Percentiles rank a stretch among this genome's conserved stretches.
Evolutionary conservation across 228 moss, liverwort and hornwort genomes (phyloP).

Genomic region (Sphagnum magellanicum): DNA sequence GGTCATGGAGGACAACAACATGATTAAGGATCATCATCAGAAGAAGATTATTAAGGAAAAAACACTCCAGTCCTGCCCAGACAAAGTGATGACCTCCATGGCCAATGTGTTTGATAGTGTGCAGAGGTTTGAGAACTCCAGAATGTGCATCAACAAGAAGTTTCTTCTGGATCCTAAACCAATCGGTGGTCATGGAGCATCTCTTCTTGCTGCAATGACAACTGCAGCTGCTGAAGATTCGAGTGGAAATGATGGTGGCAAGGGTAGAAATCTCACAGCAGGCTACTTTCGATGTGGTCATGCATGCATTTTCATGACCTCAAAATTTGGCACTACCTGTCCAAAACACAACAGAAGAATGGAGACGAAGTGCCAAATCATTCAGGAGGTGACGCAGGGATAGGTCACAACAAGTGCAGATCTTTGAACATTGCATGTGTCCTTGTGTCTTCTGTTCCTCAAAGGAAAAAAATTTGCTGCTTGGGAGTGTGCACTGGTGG

Average conservation of each 20-base stretch:
- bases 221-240: neutral
- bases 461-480: neutral
- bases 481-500: neutral
- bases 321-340: conserved; percentile 18
- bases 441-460: neutral
- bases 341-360: conserved; percentile 38
- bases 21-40: too few species aligned
- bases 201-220: neutral
- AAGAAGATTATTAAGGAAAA: too few species aligned
- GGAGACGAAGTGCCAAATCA: conserved; percentile 20
- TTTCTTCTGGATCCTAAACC: conserved; percentile 24
- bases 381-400: conserved; percentile 13
- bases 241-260: conserved; percentile 8
- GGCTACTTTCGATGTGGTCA: conserved; percentile 34
- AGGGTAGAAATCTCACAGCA: conserved; percentile 7
- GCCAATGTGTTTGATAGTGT: conserved; percentile 26
- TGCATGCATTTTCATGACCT: conserved; percentile 25
- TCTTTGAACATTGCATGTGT: neutral
- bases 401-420: neutral
- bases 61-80: neutral
- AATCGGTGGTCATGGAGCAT: conserved; percentile 6
- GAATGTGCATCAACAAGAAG: conserved; percentile 16
- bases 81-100: conserved; percentile 18
- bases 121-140: conserved; percentile 16
- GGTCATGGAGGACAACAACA: too few species aligned